Base-by-base conservation (phyloP, 1,139 yeast species). In the Saccharomycopsis crataegensis region DNA sequence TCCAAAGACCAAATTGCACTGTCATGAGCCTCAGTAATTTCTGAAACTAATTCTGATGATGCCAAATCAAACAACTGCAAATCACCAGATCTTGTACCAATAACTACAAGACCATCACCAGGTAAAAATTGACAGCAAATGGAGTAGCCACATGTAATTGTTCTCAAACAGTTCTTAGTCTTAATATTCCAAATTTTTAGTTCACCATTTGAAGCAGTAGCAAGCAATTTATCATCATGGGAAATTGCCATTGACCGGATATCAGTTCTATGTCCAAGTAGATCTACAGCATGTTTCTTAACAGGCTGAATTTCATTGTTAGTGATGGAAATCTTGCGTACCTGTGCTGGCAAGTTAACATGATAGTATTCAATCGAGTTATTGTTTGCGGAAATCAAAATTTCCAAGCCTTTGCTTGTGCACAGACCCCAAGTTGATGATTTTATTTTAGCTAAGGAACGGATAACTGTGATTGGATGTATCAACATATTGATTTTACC, bases 1-100 rank as follows among this genome's bases (percentile, higher is more conserved):
- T 93, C 97, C 60, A 93, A 73, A 1, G 96, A 83, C 98, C 98
- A 94, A 49, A 93, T 79, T 0, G 97, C 89, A 32, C 90, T 86
- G 4, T 79, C 82, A 67, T 91, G 97, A 0, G 95, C 96, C 50
- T 72, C 77, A 57, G 82, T 83, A n/a, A 86, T 77, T 36, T 80
- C 73, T 61, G 85, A 89, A 6, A 87, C 63, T 61, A 83, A 65
- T 1, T 91, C 76, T 0, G 97, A 86, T 1, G 91, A 79, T 0
- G 96, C 86, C 58, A 93, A 79, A 66, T 94, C 99, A 65, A 86
- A 88, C 50, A 93, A 73, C 64, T 88, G 94, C 57, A 93, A 70
- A 56, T 81, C 82, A 51, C 99, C 99, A 59, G 81, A 80, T 66
- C 91, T 90, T 55, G 93, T 90, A 44, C 98, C 98, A n/a, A 88